Evolutionary conservation across 257 asterid species (phyloP), one percentile per base, ranked within the genome.

Genomic region (Avicennia marina): DNA sequence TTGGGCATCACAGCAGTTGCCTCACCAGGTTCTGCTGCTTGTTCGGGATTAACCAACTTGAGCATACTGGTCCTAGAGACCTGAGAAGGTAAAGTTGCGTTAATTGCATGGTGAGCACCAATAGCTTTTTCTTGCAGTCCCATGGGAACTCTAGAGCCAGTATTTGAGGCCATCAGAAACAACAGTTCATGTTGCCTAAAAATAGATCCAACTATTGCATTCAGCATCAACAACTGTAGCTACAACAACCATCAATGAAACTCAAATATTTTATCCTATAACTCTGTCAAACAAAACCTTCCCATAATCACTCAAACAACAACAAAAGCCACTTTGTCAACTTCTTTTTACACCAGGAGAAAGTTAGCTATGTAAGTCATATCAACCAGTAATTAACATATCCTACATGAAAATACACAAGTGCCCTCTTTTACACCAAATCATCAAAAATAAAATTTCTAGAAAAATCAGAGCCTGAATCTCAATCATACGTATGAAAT

Each of bases 131-230:
- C 75, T 44, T 64, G 85, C 66, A 52, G 64, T 40, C 64, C 88
- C 56, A 60, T 6, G 4, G 78, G 81, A 64, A 72, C 63, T 66
- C 75, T 79, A 24, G 71, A 41, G 56, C 72, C 75, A 67, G 82
- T 73, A 64, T 81, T 83, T 43, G 94, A 69, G 64, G 95, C 88
- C 95, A 86, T 86, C n/a, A n/a, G 8, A 1, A 29, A 29, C 4
- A 19, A 8, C 43, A 53, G 41, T 17, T 25, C 53, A 42, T 42
- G 53, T 25, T 15, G 43, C 50, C 41, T 16, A 71, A 52, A 45
- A 38, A 3, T 22, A 68, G 3, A 63, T 42, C 56, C 22, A 39
- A 60, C 21, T 43, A 44, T 24, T 43, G 20, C 2, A 41, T 46
- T 21, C 32, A 6, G 47, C 38, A 33, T 15, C 19, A n/a, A 42